phyloP scores from a whole-genome alignment of 2,329 filamentous ascomycete genomes.

The Dactylellina haptotyla region DNA sequence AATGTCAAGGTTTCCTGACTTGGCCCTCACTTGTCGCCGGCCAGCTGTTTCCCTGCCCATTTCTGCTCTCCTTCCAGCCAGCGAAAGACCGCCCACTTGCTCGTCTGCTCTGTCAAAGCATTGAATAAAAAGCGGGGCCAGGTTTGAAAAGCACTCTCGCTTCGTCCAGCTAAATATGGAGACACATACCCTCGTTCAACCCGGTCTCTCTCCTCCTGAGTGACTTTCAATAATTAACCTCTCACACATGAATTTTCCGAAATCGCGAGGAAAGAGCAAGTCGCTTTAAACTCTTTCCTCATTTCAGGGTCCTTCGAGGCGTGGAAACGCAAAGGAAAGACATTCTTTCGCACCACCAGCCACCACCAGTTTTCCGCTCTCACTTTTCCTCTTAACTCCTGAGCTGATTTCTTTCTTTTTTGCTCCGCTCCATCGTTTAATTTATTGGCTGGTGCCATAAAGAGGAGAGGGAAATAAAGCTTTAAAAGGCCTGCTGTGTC shows the following conservation, averaged over 20 bases:
- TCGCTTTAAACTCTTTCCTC: constrained; percentile 5
- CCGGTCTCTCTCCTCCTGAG: constrained; percentile 18
- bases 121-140: constrained; percentile 11
- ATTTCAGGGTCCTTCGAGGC: constrained; percentile 20
- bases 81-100: constrained; percentile 6
- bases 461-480: constrained; percentile 1
- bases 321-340: constrained; percentile 28
- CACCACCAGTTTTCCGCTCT: constrained; percentile 14
- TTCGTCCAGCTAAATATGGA: constrained; percentile 51
- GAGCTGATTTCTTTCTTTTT: background rate
- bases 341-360: constrained; percentile 39
- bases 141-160: constrained; percentile 15
- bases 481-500: constrained; percentile 25
- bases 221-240: constrained; percentile 18
- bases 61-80: constrained; percentile 3
- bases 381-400: constrained; percentile 8
- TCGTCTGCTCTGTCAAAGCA: constrained; percentile 12
- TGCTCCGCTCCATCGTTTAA: too few relatives aligned
- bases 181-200: constrained; percentile 27
- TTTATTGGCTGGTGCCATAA: background rate
- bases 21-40: constrained; percentile 51
- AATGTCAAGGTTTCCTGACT: constrained; percentile 27
- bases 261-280: constrained; percentile 31
- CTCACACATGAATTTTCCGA: constrained; percentile 26
- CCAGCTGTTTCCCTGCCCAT: constrained; percentile 31